Percentiles rank a stretch among this genome's conserved stretches.
These are phyloP conservation scores for Suhomyces bribrorum DNA, from an alignment of 1,139 yeast genomes.

Conservation along the genomic window DNA sequence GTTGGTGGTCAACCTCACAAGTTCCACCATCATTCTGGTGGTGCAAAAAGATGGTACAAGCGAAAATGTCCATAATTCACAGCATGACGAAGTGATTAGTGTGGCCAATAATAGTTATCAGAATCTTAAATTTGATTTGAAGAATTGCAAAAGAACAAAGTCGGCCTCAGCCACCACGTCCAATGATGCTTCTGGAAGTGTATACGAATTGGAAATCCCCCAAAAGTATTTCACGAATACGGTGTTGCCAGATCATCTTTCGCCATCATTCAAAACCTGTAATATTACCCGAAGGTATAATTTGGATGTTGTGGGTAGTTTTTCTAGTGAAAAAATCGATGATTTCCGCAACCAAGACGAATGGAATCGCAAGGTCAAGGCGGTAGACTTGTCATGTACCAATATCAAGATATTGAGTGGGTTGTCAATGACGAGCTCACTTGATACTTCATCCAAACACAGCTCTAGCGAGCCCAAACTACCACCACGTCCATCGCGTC, in stretches of 20 bases:
- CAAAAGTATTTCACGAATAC: conserved; percentile 39
- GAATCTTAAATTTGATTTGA: conserved; percentile 44
- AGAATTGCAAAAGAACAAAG: conserved; percentile 31
- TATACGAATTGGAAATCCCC: conserved; percentile 52
- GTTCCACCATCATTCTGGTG: conserved; percentile 37
- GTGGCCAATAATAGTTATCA: conserved; percentile 36
- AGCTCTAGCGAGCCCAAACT: conserved; percentile 1
- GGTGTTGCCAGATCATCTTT: conserved; percentile 48
- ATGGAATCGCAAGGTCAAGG: conserved; percentile 22
- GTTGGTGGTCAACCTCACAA: conserved; percentile 35
- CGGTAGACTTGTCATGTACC: conserved; percentile 36
- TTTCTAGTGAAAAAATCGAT: conserved; percentile 35
- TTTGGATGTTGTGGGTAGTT: conserved; percentile 46
- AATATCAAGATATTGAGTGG: conserved; percentile 48
- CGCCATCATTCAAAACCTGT: conserved; percentile 61
- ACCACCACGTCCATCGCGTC: conserved; percentile 1
- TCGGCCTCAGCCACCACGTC: conserved; percentile 27
- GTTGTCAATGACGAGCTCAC: conserved; percentile 25
- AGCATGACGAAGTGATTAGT: conserved; percentile 27
- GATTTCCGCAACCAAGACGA: conserved; percentile 25
- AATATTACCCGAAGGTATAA: conserved; percentile 54
- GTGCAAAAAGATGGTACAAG: conserved; percentile 32
- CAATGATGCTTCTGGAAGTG: conserved; percentile 16
- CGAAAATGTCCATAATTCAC: conserved; percentile 32
- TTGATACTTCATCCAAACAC: conserved; percentile 12